Evolutionary conservation across 1,139 yeast genomes (phyloP), one percentile per base, ranked within the genome.

Genomic region (Nakaseomyces glabratus): DNA sequence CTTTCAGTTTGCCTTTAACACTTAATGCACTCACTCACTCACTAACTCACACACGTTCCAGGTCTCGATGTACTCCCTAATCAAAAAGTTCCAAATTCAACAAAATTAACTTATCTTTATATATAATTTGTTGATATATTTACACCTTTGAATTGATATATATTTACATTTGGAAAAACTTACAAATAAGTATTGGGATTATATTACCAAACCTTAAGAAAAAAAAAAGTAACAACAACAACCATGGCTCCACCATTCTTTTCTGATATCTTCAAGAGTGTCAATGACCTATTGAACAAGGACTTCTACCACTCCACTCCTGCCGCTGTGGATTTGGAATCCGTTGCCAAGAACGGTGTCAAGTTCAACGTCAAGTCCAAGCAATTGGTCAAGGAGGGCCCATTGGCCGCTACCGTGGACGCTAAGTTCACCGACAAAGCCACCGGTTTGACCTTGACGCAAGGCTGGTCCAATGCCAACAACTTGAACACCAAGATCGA

Each of bases 401-500:
- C 90, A 54, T 76, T 93, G 55, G 78, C 90, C 47, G 95, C 95
- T 52, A 76, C 82, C 56, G 70, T 90, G 45, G 98, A 90, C 67
- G 85, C 94, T 55, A 86, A 85, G 71, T 84, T 82, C 71, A 68
- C 84, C 46, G 98, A 90, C 76, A 85, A 86, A 73, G 74, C 88
- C 48, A 72, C 93, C 47, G 97, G 97, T 47, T 71, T 90, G 61
- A 79, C 95, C 51, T 70, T 90, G 61, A 85, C 96, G 53, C 97
- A 90, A 71, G 95, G 95, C 60, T 90, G 97, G 97, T 81, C 86
- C 71, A 85, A 93, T 54, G 82, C 93, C 63, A 88, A 88, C 65
- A 73, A 82, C 47, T 70, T 90, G 61, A 82, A 79, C 72, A 84
- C 97, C 68, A 88, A 86, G 75, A 73, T 90, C 54, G 96, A 88